Conservation (phyloP, 1,284 basidiomycete species). For the Cutaneotrichosporon daszewskae region DNA sequence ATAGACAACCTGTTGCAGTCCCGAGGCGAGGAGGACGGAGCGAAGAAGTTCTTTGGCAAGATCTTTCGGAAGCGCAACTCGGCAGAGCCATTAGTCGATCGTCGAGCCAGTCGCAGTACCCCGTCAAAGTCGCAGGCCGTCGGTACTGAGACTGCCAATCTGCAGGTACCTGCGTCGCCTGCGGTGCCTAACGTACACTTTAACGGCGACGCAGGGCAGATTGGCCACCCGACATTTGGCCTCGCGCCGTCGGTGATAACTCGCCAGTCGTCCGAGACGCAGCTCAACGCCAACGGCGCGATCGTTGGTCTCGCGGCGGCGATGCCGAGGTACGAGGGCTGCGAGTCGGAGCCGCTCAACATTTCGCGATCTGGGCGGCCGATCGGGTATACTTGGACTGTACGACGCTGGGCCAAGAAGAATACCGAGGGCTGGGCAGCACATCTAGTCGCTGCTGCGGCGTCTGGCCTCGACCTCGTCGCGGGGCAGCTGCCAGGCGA, state of each 20-base stretch:
- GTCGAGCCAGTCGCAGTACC: background rate
- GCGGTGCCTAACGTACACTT: conserved; percentile 10
- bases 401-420: conserved; percentile 69
- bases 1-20: conserved; percentile 12
- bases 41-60: conserved; percentile 65
- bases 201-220: conserved; percentile 1
- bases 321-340: background rate
- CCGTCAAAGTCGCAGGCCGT: conserved; percentile 2
- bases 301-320: conserved; percentile 24
- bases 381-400: conserved; percentile 68
- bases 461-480: conserved; percentile 36
- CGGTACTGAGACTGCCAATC: background rate
- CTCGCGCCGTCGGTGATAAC: conserved; percentile 33
- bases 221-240: conserved; percentile 41
- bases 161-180: conserved; percentile 3
- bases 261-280: conserved; percentile 20
- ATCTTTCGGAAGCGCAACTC: conserved; percentile 57
- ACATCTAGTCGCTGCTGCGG: conserved; percentile 37
- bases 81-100: conserved; percentile 5
- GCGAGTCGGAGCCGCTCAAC: background rate
- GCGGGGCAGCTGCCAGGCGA: conserved; percentile 19
- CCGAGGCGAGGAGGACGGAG: conserved; percentile 24
- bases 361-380: conserved; percentile 30
- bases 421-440: conserved; percentile 40
- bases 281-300: conserved; percentile 28